A percentile compares a stretch with the other conserved stretches of the same genome.
phyloP scores from a whole-genome alignment of 2,329 filamentous ascomycete genomes.

The Pestalotiopsis sp. region DNA sequence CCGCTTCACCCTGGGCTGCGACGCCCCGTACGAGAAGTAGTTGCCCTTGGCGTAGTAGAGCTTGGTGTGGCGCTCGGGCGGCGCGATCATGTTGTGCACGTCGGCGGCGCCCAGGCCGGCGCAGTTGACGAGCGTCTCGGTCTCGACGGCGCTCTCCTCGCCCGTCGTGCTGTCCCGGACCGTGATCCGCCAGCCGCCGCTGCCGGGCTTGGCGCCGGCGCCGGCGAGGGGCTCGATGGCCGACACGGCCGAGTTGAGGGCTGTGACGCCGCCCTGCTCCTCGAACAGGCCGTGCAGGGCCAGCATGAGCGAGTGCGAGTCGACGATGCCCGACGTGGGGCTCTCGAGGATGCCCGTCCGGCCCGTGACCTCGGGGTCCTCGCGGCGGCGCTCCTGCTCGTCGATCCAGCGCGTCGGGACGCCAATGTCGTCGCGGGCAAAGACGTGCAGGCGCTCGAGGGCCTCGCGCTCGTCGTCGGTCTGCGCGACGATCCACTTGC shows the following conservation, averaged over 20 bases:
- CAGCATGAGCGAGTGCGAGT: constrained; percentile 84
- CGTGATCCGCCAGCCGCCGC: constrained; percentile 70
- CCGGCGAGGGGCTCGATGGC: constrained; percentile 53
- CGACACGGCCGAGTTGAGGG: constrained; percentile 69
- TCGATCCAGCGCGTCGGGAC: constrained; percentile 76
- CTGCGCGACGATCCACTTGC: constrained; percentile 97
- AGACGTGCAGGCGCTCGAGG: constrained; percentile 52
- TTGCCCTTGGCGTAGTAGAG: constrained; percentile 91
- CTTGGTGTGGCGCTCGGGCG: constrained; percentile 53
- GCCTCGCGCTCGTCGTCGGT: constrained; percentile 69
- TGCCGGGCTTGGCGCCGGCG: constrained; percentile 42
- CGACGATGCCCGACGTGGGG: constrained; percentile 85
- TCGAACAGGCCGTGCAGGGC: constrained; percentile 77
- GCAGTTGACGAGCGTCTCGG: constrained; percentile 80
- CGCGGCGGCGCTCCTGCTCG: constrained; percentile 58
- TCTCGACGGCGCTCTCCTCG: constrained; percentile 63
- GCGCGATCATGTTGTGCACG: constrained; percentile 82
- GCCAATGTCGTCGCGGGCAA: constrained; percentile 41
- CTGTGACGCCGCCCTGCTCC: constrained; percentile 73
- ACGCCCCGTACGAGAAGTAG: constrained; percentile 83
- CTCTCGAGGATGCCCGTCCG: constrained; percentile 78
- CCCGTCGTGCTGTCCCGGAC: constrained; percentile 49
- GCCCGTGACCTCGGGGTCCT: constrained; percentile 78
- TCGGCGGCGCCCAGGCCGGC: constrained; percentile 78
- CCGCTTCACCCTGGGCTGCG: constrained; percentile 64